Percentiles rank a stretch among this genome's conserved stretches.
phyloP scores from a whole-genome alignment of 495 filamentous ascomycete genomes.

The Lasiosphaeriaceae sp. region DNA sequence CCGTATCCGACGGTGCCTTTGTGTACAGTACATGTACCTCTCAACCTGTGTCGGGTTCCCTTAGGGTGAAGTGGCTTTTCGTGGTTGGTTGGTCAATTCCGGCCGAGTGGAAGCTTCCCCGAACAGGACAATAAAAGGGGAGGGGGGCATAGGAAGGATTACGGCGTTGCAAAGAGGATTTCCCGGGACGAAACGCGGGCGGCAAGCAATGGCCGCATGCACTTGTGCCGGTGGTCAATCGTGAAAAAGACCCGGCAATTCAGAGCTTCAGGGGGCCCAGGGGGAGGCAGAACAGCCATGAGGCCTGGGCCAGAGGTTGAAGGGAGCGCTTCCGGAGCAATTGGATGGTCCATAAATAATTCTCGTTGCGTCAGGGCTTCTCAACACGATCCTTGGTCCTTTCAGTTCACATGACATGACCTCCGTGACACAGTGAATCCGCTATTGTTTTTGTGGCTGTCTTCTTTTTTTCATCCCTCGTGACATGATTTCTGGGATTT shows the following conservation, averaged over 20 bases:
- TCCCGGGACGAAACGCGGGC: conserved; percentile 20
- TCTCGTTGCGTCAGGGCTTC: neutral
- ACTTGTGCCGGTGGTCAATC: conserved; percentile 8
- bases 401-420: neutral
- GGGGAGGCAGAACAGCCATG: neutral
- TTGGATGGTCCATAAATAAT: neutral
- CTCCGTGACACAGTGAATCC: neutral
- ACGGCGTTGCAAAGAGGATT: conserved; percentile 22
- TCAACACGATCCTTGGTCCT: too few relatives aligned
- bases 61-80: too few relatives aligned
- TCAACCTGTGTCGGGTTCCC: too few relatives aligned
- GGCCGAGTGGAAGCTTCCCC: conserved; percentile 4
- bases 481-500: conserved; percentile 1
- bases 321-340: neutral
- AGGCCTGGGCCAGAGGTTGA: neutral
- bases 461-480: neutral
- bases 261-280: neutral
- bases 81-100: conserved; percentile 2
- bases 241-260: conserved; percentile 14
- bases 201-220: conserved; percentile 6
- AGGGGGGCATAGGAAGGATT: neutral
- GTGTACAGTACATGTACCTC: neutral
- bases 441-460: neutral
- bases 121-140: neutral
- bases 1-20: neutral